phyloP scores from a whole-genome alignment of 441 rosid genomes.

The Euphorbia corollata region DNA sequence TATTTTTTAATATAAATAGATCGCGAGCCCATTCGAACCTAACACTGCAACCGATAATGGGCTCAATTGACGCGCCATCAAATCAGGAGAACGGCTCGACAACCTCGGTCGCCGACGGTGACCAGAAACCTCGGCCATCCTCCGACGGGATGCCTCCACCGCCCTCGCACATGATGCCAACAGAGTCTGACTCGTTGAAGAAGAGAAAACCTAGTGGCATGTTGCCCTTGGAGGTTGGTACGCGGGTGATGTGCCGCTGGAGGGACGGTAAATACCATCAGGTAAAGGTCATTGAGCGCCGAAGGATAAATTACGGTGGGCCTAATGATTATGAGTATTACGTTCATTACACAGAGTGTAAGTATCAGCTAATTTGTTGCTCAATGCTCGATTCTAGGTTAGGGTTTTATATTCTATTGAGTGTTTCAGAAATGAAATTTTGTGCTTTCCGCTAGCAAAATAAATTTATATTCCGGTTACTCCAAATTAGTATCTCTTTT shows the following conservation, averaged over 20 bases:
- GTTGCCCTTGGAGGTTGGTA: slow-evolving; percentile 88
- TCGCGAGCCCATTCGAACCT: slow-evolving; percentile 18
- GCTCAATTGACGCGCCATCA: slow-evolving; percentile 61
- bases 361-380: slow-evolving; percentile 19
- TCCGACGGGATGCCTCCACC: slow-evolving; percentile 23
- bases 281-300: slow-evolving; percentile 92
- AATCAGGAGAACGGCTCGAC: slow-evolving; percentile 34
- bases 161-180: slow-evolving; percentile 18
- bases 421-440: neutral
- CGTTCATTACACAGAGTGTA: slow-evolving; percentile 96
- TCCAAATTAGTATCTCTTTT: neutral
- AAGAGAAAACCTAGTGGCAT: slow-evolving; percentile 56
- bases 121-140: slow-evolving; percentile 22
- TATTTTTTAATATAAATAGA: too few relatives aligned
- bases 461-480: neutral
- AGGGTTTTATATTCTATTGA: slow-evolving; percentile 14
- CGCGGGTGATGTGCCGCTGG: slow-evolving; percentile 96
- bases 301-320: slow-evolving; percentile 44
- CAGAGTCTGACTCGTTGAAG: slow-evolving; percentile 47
- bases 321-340: slow-evolving; percentile 84
- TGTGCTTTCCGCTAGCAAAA: too few relatives aligned
- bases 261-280: slow-evolving; percentile 92
- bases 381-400: neutral
- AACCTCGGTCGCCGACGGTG: slow-evolving; percentile 23
- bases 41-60: slow-evolving; percentile 40